phyloP scores from a whole-genome alignment of 148 eudicot genomes.

The Spergularia bocconei region DNA sequence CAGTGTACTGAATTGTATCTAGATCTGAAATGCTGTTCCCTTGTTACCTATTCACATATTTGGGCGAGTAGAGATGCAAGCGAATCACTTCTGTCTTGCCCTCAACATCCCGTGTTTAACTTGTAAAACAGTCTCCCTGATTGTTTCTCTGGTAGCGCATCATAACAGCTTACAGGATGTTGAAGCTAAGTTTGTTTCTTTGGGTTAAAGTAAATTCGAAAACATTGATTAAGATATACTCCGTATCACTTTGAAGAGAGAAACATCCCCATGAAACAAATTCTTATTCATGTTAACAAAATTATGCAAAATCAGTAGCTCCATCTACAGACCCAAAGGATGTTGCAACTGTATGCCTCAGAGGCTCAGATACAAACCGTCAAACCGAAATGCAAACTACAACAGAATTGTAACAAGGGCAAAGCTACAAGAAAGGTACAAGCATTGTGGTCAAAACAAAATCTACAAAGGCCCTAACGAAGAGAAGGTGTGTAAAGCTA shows the following conservation, averaged over 20 bases:
- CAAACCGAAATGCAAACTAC: background rate
- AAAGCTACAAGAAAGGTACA: background rate
- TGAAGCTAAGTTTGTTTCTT: background rate
- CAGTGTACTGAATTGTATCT: no score
- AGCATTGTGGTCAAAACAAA: background rate
- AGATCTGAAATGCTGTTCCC: no score
- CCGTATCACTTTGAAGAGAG: background rate
- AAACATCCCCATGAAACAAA: background rate
- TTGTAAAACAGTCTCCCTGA: no score
- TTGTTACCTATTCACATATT: no score
- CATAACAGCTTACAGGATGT: background rate
- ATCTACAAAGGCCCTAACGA: background rate
- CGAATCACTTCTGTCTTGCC: no score
- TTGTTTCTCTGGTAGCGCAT: background rate
- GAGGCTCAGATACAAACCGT: background rate
- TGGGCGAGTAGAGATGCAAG: no score
- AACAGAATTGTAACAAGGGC: background rate
- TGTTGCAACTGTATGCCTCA: background rate
- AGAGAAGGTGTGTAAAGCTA: background rate
- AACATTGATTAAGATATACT: no score
- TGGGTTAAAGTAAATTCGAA: background rate
- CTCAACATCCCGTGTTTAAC: no score
- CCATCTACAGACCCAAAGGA: background rate
- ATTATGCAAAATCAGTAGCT: conserved; percentile 3
- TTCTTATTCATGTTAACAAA: background rate